Evolutionary conservation across 345 rosid genomes (phyloP), one percentile per base, ranked within the genome.

Genomic region (Ceriops zippeliana): DNA sequence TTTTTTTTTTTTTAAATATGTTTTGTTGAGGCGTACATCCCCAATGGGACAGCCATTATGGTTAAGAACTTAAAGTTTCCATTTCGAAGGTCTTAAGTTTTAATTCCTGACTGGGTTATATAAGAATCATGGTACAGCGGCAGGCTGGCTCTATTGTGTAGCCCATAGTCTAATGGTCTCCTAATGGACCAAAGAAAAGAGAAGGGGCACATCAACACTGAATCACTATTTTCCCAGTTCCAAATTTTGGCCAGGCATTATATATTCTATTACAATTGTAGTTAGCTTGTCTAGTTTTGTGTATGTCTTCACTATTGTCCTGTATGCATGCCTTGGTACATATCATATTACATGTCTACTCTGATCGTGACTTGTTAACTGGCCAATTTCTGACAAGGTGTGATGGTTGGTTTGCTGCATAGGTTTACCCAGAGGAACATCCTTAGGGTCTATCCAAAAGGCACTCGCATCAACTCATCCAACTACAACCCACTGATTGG

Each of bases 391-490:
- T 38, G 15, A 20, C 20, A 46, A 34, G 1, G 51, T 71, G 28
- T 81, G 61, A 72, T 78, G 35, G 54, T 68, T 73, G 70, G 31
- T 62, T 49, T 76, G 60, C 70, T 72, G 42, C 62, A 10, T 47
- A 88, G 97, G 82, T 95, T 95, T 77, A 87, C 98, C 0, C 96
- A 89, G 79, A 72, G 78, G 74, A 87, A 95, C 66, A 84, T 95
- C 61, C 78, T 91, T 24, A 82, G 99, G 76, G 78, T 95, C 62
- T 95, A 95, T 60, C 99, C 99, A 0, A 95, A 91, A 77, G 98
- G 96, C 52, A 90, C 81, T 57, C 83, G 98, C 71, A 78, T 90
- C 65, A 68, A 73, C 52, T 90, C 95, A 46, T 84, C 97, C 24
- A 90, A 89, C 76, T 90, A 84, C 76, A 88, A 85, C 52, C 95